These are phyloP conservation scores for Starmerella apis DNA, from an alignment of 805 yeast species.

Conservation along the genomic window DNA sequence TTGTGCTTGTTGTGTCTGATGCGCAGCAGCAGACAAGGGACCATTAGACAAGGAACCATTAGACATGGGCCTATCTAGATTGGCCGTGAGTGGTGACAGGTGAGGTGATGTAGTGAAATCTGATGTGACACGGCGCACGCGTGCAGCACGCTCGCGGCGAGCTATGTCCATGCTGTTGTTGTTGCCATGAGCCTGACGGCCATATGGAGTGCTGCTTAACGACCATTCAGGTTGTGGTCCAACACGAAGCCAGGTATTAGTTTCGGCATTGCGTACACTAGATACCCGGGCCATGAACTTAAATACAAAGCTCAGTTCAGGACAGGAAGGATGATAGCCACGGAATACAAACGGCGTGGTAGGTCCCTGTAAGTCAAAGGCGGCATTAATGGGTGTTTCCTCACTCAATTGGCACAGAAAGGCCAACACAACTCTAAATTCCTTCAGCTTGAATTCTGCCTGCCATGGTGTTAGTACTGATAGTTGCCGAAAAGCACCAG, in stretches of 20 bases:
- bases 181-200: not conserved
- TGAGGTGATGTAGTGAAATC: not conserved
- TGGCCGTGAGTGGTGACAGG: not conserved
- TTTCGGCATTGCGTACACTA: constrained; percentile 2
- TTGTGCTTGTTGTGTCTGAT: too few relatives aligned
- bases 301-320: constrained; percentile 12
- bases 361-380: constrained; percentile 9
- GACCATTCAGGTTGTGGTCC: constrained; percentile 11
- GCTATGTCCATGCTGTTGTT: not conserved
- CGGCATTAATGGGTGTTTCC: constrained; percentile 12
- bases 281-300: constrained; percentile 15
- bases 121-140: constrained; percentile 2
- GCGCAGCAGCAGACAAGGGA: too few relatives aligned
- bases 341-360: constrained; percentile 15
- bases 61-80: not conserved
- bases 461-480: constrained; percentile 20
- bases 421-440: constrained; percentile 20
- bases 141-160: constrained; percentile 7
- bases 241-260: constrained; percentile 10
- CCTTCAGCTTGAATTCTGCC: constrained; percentile 21
- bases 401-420: constrained; percentile 17
- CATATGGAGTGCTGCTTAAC: not conserved
- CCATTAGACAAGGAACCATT: not conserved
- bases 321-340: constrained; percentile 7
- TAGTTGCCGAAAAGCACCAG: constrained; percentile 18